Percentiles rank a stretch among this genome's conserved stretches.
Conservation (phyloP, 2,329 filamentous ascomycete species). For the Aureobasidium sp. region DNA sequence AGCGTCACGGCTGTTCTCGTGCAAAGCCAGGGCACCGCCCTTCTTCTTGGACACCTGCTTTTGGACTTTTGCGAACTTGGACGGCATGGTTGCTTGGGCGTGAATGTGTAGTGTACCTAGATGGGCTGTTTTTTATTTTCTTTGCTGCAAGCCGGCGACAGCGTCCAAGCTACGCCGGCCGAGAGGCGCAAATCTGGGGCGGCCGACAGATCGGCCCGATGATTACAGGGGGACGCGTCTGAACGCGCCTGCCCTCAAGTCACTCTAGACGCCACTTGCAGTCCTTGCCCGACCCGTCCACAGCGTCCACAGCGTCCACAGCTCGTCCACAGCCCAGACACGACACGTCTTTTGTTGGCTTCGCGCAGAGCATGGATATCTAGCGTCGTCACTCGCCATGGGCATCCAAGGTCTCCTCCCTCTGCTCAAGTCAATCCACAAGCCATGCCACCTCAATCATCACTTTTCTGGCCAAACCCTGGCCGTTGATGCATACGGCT, state of each 20-base stretch:
- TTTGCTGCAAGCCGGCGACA: not conserved
- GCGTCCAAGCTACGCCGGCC: not conserved
- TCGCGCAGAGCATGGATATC: not conserved
- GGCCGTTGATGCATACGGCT: slow-evolving; percentile 95
- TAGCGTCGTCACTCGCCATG: not conserved
- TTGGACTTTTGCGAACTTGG: slow-evolving; percentile 67
- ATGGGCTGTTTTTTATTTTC: not conserved
- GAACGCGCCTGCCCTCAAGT: not conserved
- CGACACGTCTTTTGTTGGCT: not conserved
- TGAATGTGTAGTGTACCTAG: not conserved
- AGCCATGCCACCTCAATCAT: slow-evolving; percentile 66
- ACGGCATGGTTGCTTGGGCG: slow-evolving; percentile 53
- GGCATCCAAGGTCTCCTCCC: slow-evolving; percentile 3
- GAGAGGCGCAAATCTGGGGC: not conserved
- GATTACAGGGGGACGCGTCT: not conserved
- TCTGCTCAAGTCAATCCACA: slow-evolving; percentile 85
- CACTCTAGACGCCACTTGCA: not conserved
- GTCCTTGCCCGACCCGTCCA: not conserved
- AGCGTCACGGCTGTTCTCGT: slow-evolving; percentile 83
- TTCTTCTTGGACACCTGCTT: slow-evolving; percentile 90
- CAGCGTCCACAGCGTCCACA: too few relatives aligned
- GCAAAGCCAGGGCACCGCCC: slow-evolving; percentile 62
- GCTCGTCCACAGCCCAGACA: too few relatives aligned
- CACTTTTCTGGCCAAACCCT: slow-evolving; percentile 81
- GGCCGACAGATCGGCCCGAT: not conserved